Percentiles rank a stretch among this genome's conserved stretches.
Evolutionary conservation across 495 filamentous ascomycete genomes (phyloP).

Genomic region (Aspergillus incahuasiensis): DNA sequence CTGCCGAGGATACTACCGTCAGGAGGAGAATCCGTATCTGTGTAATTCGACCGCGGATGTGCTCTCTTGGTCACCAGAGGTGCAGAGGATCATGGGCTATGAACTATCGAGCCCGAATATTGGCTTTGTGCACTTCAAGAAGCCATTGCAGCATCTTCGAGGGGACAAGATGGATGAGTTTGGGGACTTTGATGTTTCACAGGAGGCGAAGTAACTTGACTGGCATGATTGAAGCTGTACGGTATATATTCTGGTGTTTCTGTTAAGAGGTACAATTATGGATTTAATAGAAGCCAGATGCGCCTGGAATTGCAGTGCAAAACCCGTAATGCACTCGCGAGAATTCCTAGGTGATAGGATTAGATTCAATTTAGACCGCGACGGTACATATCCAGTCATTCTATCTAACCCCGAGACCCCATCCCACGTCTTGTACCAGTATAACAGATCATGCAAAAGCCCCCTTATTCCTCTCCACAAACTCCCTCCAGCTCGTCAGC

Average conservation of each 20-base stretch:
- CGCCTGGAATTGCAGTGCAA: no score
- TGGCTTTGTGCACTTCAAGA: conserved; percentile 20
- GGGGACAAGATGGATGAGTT: conserved; percentile 14
- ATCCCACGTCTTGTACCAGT: neutral
- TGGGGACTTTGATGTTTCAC: conserved; percentile 19
- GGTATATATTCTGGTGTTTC: no score
- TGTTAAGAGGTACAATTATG: no score
- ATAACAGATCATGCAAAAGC: neutral
- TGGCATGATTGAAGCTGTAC: neutral
- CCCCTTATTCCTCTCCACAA: conserved; percentile 8
- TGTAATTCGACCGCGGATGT: conserved; percentile 15
- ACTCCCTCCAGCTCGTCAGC: conserved; percentile 15
- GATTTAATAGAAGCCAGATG: no score
- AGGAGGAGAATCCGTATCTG: conserved; percentile 21
- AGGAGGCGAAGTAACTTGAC: conserved; percentile 7
- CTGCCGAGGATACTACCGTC: conserved; percentile 16
- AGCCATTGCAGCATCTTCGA: conserved; percentile 19
- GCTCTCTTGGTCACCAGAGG: conserved; percentile 18
- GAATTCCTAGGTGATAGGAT: no score
- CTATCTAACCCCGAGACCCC: no score
- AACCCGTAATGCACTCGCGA: no score
- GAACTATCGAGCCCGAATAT: conserved; percentile 22
- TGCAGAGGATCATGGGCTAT: conserved; percentile 19
- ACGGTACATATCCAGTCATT: no score
- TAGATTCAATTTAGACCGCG: no score